Evolutionary conservation across 2,329 filamentous ascomycete genomes (phyloP).

Genomic region (Stromatinia cepivora): DNA sequence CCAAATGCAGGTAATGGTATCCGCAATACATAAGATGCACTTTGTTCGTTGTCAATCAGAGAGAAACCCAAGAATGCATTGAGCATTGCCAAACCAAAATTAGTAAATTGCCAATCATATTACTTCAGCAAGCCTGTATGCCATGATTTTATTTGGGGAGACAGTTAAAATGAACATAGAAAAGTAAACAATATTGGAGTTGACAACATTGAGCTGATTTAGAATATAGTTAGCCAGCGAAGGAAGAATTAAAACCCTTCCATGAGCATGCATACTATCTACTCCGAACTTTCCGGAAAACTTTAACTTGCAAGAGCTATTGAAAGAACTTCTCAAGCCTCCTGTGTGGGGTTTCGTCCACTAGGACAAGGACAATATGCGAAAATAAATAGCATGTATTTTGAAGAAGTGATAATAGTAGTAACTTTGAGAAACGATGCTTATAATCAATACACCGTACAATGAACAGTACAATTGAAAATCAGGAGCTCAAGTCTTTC

Average conservation of each 20-base stretch:
- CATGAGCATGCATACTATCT: neutral
- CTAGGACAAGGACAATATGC: too few relatives aligned
- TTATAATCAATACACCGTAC: neutral
- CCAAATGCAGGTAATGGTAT: too few relatives aligned
- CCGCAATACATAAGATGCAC: too few relatives aligned
- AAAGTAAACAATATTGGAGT: neutral
- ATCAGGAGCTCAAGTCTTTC: neutral
- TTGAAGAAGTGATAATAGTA: too few relatives aligned
- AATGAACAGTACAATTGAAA: neutral
- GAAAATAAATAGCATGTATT: too few relatives aligned
- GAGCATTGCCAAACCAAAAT: too few relatives aligned
- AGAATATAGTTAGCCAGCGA: neutral
- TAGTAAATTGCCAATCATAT: too few relatives aligned
- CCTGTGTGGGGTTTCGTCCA: too few relatives aligned
- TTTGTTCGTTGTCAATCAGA: too few relatives aligned
- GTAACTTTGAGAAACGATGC: neutral
- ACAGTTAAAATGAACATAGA: neutral
- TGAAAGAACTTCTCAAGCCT: neutral
- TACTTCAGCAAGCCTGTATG: too few relatives aligned
- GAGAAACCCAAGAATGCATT: too few relatives aligned
- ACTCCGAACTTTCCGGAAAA: neutral
- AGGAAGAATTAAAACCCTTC: neutral
- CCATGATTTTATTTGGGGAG: neutral
- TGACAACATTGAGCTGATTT: neutral
- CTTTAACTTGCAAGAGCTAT: too few relatives aligned